phyloP scores from a whole-genome alignment of 345 rosid species.

The Citrus maxima region DNA sequence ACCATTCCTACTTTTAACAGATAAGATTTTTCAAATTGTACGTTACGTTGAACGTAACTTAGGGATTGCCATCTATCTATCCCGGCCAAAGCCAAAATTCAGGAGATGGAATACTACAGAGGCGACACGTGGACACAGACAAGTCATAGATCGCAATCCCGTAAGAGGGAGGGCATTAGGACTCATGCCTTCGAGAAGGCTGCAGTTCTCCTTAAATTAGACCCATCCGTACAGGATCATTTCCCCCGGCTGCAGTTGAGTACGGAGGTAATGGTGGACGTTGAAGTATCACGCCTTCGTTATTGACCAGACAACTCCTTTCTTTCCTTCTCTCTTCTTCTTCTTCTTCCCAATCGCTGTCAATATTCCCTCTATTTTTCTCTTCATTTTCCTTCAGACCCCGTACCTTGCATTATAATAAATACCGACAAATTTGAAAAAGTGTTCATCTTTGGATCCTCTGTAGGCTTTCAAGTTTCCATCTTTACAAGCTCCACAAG shows the following conservation, averaged over 20 bases:
- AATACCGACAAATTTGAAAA: not conserved
- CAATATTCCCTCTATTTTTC: not conserved
- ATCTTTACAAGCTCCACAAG: not conserved
- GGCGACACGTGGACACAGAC: not conserved
- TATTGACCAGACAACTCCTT: slow-evolving; percentile 29
- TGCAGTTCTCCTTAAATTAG: not conserved
- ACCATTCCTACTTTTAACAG: too few relatives aligned
- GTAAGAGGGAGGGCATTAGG: too few relatives aligned
- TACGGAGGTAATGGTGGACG: slow-evolving; percentile 19
- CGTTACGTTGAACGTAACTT: too few relatives aligned
- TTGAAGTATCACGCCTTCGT: slow-evolving; percentile 26
- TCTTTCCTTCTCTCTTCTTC: not conserved
- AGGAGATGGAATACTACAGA: not conserved
- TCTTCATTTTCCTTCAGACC: not conserved
- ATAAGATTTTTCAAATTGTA: too few relatives aligned
- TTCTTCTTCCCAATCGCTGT: not conserved
- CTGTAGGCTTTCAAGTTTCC: not conserved
- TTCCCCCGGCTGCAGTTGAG: slow-evolving; percentile 8
- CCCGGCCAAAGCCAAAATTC: not conserved
- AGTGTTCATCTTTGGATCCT: not conserved
- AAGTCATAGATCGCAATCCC: not conserved
- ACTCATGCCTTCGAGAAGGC: not conserved
- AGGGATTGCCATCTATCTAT: too few relatives aligned
- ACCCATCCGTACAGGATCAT: not conserved
- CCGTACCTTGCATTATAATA: not conserved